phyloP scores from a whole-genome alignment of 306 rosid genomes.

The Corylus avellana region DNA sequence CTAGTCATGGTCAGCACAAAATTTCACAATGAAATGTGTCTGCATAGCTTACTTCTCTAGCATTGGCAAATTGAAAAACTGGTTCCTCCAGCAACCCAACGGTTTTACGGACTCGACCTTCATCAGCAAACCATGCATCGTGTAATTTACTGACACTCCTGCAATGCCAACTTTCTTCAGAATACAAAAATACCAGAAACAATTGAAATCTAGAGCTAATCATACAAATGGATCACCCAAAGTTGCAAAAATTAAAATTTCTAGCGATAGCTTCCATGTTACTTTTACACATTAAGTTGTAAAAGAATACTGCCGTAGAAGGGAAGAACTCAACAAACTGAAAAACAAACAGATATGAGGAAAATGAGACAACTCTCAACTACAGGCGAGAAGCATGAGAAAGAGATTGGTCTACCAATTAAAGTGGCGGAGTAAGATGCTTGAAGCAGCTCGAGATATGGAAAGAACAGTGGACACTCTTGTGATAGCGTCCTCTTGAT shows the following conservation, averaged over 20 bases:
- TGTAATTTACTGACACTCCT: conserved; percentile 62
- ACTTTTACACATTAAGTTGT: background rate
- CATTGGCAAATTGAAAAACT: conserved; percentile 34
- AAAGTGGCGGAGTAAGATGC: conserved; percentile 65
- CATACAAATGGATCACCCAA: background rate
- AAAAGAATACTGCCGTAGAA: too few species aligned
- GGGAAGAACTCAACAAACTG: too few species aligned
- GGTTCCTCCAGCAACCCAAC: conserved; percentile 67
- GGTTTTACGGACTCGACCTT: conserved; percentile 49
- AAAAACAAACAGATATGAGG: too few species aligned
- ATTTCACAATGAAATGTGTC: background rate
- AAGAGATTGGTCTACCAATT: conserved; percentile 42
- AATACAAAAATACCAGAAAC: conserved; percentile 2
- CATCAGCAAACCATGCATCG: conserved; percentile 83
- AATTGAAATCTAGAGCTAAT: too few species aligned
- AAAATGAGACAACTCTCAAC: background rate
- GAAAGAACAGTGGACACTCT: conserved; percentile 63
- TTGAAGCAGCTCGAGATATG: conserved; percentile 54
- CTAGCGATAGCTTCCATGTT: background rate
- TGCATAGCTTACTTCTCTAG: conserved; percentile 39
- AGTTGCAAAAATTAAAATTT: background rate
- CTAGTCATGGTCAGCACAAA: background rate
- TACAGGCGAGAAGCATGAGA: background rate
- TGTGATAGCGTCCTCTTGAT: conserved; percentile 60
- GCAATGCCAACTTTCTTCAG: background rate